Evolutionary conservation across 257 asterid species (phyloP).

Genomic region (Lavandula angustifolia): DNA sequence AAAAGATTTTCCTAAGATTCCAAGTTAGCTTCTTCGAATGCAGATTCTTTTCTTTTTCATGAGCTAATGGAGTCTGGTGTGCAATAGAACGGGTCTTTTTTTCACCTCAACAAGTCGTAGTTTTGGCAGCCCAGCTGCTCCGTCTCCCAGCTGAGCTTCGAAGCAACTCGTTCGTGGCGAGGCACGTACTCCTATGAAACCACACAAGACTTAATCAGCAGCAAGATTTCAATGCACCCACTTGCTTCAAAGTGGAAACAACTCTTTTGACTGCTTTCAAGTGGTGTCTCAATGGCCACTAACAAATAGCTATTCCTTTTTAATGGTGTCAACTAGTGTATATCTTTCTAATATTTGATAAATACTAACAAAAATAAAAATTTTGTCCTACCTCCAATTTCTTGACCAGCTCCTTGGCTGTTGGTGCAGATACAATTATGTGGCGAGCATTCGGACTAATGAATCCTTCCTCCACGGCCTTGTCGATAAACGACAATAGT

Average conservation of each 20-base stretch:
- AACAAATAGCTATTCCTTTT: neutral
- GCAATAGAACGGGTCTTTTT: conserved; percentile 6
- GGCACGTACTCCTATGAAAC: conserved; percentile 49
- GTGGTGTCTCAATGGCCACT: conserved; percentile 34
- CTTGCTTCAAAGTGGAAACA: neutral
- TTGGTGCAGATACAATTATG: conserved; percentile 58
- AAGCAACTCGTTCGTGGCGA: conserved; percentile 54
- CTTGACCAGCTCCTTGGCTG: conserved; percentile 49
- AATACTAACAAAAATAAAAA: no score
- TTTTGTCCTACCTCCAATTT: conserved; percentile 43
- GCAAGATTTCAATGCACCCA: neutral
- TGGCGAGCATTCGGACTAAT: conserved; percentile 55
- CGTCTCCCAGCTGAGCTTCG: conserved; percentile 57
- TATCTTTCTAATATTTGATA: no score
- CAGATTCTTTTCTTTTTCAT: conserved; percentile 26
- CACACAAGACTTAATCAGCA: neutral
- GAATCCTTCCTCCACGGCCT: conserved; percentile 64
- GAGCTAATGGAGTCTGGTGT: conserved; percentile 30
- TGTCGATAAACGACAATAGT: conserved; percentile 48
- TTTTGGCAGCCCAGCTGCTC: conserved; percentile 43
- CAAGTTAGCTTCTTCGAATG: conserved; percentile 45
- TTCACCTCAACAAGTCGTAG: conserved; percentile 47
- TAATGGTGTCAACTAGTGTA: no score
- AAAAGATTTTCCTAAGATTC: conserved; percentile 39
- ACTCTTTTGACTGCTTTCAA: neutral